Percentiles rank a stretch among this genome's conserved stretches.
phyloP scores from a whole-genome alignment of 352 stramenopile species.

The Phytophthora kernoviae region DNA sequence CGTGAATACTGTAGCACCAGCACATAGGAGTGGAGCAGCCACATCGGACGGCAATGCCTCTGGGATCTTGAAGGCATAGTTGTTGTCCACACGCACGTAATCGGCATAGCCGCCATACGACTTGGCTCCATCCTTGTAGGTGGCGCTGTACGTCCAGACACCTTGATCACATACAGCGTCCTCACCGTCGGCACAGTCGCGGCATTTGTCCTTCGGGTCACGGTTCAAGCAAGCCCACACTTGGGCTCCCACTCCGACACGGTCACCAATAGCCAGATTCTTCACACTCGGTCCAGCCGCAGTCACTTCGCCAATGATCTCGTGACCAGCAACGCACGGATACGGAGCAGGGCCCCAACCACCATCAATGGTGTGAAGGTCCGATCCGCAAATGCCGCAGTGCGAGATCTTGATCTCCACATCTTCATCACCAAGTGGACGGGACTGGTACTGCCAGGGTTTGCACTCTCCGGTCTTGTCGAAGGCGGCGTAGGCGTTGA shows the following conservation, averaged over 20 bases:
- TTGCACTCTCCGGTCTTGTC: conserved; percentile 20
- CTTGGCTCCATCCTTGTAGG: not conserved
- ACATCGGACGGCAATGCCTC: not conserved
- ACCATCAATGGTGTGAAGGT: conserved; percentile 36
- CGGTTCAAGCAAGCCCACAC: not conserved
- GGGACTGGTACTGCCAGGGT: conserved; percentile 40
- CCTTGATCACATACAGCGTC: not conserved
- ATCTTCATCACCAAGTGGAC: conserved; percentile 39
- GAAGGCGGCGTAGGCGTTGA: conserved; percentile 31
- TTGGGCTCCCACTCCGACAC: no score
- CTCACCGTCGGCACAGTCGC: not conserved
- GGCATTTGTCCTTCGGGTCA: not conserved
- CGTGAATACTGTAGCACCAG: no score
- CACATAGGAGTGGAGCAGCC: no score
- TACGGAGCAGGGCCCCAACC: conserved; percentile 40
- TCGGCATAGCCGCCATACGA: not conserved
- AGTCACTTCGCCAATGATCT: conserved; percentile 7
- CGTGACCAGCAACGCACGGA: conserved; percentile 50
- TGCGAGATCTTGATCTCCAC: conserved; percentile 60
- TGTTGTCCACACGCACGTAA: not conserved
- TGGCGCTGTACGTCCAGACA: not conserved
- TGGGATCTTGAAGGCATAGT: conserved; percentile 1
- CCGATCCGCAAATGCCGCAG: conserved; percentile 40
- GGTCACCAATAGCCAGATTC: no score
- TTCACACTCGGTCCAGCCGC: conserved; percentile 1